Percentiles rank a stretch among this genome's conserved stretches.
These are phyloP conservation scores for Pilasporangium apinafurcum DNA, from an alignment of 352 stramenopile species.

Conservation along the genomic window DNA sequence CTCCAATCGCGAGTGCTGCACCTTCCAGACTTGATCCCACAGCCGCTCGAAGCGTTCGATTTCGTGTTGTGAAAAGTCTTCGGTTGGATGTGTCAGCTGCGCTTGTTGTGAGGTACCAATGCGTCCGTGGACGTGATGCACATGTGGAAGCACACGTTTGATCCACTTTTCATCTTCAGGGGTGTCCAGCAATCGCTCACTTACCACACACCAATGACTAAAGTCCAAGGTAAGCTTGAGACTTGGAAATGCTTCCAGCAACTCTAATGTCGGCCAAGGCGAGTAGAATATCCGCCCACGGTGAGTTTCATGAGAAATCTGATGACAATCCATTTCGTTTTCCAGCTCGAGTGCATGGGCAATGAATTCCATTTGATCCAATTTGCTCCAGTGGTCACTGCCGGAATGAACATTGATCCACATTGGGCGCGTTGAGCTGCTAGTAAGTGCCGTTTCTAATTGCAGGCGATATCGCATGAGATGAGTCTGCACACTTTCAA, in stretches of 20 bases:
- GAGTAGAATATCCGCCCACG: conserved; percentile 64
- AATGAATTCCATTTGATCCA: conserved; percentile 44
- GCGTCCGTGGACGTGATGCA: conserved; percentile 58
- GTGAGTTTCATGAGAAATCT: conserved; percentile 57
- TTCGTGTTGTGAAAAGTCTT: conserved; percentile 16
- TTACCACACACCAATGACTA: conserved; percentile 59
- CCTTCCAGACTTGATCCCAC: conserved; percentile 39
- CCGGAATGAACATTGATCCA: conserved; percentile 61
- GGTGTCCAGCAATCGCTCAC: conserved; percentile 49
- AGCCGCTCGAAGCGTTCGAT: conserved; percentile 46
- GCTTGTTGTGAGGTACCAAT: conserved; percentile 42
- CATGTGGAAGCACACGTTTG: conserved; percentile 39
- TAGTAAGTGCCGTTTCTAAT: conserved; percentile 15
- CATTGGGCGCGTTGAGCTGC: conserved; percentile 13
- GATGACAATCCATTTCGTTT: conserved; percentile 16
- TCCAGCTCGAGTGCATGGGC: conserved; percentile 40
- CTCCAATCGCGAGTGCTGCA: conserved; percentile 14
- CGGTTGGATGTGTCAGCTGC: conserved; percentile 38
- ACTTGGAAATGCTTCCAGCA: conserved; percentile 50
- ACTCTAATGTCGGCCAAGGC: conserved; percentile 52
- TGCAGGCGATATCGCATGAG: conserved; percentile 33
- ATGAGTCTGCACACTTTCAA: conserved; percentile 36
- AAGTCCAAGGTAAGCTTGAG: conserved; percentile 68
- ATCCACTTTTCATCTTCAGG: conserved; percentile 33
- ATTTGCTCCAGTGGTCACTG: conserved; percentile 40